These are phyloP conservation scores for Calocera viscosa DNA, from an alignment of 768 basidiomycete genomes.

Conservation along the genomic window DNA sequence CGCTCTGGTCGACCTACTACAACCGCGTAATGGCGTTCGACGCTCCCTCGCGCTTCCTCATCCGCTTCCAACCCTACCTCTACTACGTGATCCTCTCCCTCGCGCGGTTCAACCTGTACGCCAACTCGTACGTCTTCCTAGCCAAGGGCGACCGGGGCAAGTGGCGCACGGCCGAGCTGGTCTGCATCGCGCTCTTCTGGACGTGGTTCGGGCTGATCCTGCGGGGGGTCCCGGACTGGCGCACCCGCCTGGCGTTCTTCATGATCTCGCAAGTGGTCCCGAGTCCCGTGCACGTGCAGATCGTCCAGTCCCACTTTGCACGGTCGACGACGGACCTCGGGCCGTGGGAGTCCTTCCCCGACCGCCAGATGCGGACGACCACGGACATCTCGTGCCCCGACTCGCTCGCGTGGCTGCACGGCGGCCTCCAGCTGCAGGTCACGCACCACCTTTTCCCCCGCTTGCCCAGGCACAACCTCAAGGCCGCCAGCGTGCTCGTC, in stretches of 20 bases:
- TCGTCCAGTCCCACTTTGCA: slow-evolving; percentile 94
- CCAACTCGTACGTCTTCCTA: slow-evolving; percentile 68
- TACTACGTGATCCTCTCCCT: slow-evolving; percentile 86
- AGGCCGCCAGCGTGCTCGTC: slow-evolving; percentile 66
- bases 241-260: slow-evolving; percentile 56
- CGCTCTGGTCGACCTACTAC: slow-evolving; percentile 90
- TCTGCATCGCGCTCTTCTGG: slow-evolving; percentile 75
- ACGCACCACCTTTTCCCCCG: slow-evolving; percentile 96
- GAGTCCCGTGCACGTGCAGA: slow-evolving; percentile 87
- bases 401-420: slow-evolving; percentile 78
- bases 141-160: slow-evolving; percentile 55
- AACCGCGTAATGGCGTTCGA: slow-evolving; percentile 76
- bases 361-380: slow-evolving; percentile 93
- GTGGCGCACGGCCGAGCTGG: slow-evolving; percentile 57
- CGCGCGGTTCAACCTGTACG: slow-evolving; percentile 91
- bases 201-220: slow-evolving; percentile 69
- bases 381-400: slow-evolving; percentile 84
- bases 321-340: slow-evolving; percentile 89
- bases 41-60: slow-evolving; percentile 45
- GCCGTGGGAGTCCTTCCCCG: slow-evolving; percentile 79
- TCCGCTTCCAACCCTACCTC: slow-evolving; percentile 76
- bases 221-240: slow-evolving; percentile 57
- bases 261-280: slow-evolving; percentile 74
- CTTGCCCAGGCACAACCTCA: slow-evolving; percentile 84
- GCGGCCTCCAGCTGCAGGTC: slow-evolving; percentile 94